phyloP scores from a whole-genome alignment of 202 grass and related monocot species.

The Alloteropsis angusta region DNA sequence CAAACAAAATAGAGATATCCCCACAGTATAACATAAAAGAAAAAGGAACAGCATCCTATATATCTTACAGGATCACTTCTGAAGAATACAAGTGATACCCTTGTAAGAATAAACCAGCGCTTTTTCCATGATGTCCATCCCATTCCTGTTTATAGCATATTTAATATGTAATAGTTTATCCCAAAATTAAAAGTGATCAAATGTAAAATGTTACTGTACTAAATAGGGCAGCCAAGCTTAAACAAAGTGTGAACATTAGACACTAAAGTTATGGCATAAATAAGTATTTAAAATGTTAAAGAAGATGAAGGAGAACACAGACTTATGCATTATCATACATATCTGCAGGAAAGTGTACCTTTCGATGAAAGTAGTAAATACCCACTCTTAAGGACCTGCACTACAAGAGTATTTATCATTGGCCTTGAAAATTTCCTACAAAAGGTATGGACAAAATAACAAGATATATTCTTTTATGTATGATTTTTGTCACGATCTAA shows the following conservation, averaged over 20 bases:
- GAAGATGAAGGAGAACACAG: not conserved
- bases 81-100: constrained; percentile 83
- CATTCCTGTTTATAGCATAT: constrained; percentile 51
- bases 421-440: not conserved
- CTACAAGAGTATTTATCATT: constrained; percentile 24
- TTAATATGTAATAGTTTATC: constrained; percentile 25
- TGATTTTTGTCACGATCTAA: not conserved
- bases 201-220: not conserved
- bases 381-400: constrained; percentile 88
- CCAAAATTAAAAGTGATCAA: constrained; percentile 14
- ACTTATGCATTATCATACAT: not conserved
- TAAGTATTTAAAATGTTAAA: not conserved
- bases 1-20: not conserved
- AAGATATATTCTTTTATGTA: not conserved
- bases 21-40: not conserved
- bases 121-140: constrained; percentile 99
- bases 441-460: not conserved
- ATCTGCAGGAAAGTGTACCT: constrained; percentile 44
- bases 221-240: constrained; percentile 1
- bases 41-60: not conserved
- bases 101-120: constrained; percentile 96
- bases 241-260: not conserved
- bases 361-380: constrained; percentile 85
- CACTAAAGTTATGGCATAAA: not conserved
- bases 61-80: constrained; percentile 83